Percentiles rank a stretch among this genome's conserved stretches.
Conservation (phyloP, 75 land plant species). For the Azolla pinnata region DNA sequence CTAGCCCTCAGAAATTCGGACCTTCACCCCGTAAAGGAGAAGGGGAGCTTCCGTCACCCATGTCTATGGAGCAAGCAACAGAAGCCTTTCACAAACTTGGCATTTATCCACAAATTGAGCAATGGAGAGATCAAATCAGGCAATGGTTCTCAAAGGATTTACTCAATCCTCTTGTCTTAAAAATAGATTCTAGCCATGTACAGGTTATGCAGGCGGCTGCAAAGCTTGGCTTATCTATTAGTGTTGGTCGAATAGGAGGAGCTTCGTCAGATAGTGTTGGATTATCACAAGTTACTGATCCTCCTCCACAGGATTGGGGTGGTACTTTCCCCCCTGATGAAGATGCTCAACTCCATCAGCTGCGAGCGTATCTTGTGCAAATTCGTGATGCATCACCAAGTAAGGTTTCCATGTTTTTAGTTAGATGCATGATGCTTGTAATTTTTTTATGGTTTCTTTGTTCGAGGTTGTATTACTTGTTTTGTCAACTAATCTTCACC, state of each 20-base stretch:
- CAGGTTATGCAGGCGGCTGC: constrained; percentile 91
- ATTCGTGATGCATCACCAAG: constrained; percentile 58
- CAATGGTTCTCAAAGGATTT: constrained; percentile 91
- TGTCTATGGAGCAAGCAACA: constrained; percentile 67
- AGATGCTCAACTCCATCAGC: constrained; percentile 81
- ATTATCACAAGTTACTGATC: constrained; percentile 27
- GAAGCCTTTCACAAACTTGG: constrained; percentile 68
- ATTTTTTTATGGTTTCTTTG: too few relatives aligned
- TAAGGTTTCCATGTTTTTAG: constrained; percentile 13
- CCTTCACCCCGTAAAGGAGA: constrained; percentile 93
- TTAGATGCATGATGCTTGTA: too few relatives aligned
- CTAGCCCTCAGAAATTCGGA: constrained; percentile 58
- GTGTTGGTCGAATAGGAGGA: constrained; percentile 60
- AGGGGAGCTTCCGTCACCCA: constrained; percentile 69
- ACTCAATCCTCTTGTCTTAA: constrained; percentile 67
- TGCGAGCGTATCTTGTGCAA: constrained; percentile 69
- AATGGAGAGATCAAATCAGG: constrained; percentile 87
- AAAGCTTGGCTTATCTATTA: constrained; percentile 55
- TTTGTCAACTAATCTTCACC: too few relatives aligned
- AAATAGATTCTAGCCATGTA: constrained; percentile 76
- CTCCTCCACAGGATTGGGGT: constrained; percentile 62
- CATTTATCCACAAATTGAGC: constrained; percentile 79
- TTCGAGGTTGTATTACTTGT: too few relatives aligned
- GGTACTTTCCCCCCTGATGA: constrained; percentile 65
- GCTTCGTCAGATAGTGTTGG: constrained; percentile 17